Percentiles rank a stretch among this genome's conserved stretches.
Conservation (phyloP, 2,329 filamentous ascomycete genomes). For the Massarina eburnea region DNA sequence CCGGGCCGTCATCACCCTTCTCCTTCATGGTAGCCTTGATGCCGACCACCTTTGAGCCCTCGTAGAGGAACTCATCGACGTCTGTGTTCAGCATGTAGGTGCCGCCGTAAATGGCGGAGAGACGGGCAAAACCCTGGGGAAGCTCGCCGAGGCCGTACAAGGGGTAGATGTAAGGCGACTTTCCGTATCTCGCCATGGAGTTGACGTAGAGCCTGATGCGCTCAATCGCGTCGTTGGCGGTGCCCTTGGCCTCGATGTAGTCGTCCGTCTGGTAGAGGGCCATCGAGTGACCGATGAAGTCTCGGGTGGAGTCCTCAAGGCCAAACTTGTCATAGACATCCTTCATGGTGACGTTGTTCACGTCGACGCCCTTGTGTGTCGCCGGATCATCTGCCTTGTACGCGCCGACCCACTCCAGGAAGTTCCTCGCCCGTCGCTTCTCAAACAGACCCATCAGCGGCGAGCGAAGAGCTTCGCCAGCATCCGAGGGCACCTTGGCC, state of each 20-base stretch:
- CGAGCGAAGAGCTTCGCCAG: constrained; percentile 81
- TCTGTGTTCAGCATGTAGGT: constrained; percentile 99
- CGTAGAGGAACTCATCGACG: constrained; percentile 86
- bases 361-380: constrained; percentile 90
- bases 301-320: constrained; percentile 82
- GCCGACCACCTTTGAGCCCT: constrained; percentile 81
- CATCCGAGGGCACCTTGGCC: constrained; percentile 95
- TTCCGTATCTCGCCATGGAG: constrained; percentile 95
- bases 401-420: constrained; percentile 90
- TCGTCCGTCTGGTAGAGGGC: constrained; percentile 89
- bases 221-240: constrained; percentile 81
- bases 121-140: constrained; percentile 93
- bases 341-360: constrained; percentile 83
- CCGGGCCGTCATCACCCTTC: constrained; percentile 69
- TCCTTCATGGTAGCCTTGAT: constrained; percentile 98
- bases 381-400: constrained; percentile 80
- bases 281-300: constrained; percentile 99
- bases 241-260: constrained; percentile 74
- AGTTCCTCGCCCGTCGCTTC: constrained; percentile 95
- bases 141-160: constrained; percentile 96
- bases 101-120: constrained; percentile 97
- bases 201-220: constrained; percentile 96
- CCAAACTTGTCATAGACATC: constrained; percentile 99
- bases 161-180: constrained; percentile 99
- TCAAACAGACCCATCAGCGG: constrained; percentile 97